Base-by-base conservation (phyloP, 208 protist species). In the Leishmania tarentolae region DNA sequence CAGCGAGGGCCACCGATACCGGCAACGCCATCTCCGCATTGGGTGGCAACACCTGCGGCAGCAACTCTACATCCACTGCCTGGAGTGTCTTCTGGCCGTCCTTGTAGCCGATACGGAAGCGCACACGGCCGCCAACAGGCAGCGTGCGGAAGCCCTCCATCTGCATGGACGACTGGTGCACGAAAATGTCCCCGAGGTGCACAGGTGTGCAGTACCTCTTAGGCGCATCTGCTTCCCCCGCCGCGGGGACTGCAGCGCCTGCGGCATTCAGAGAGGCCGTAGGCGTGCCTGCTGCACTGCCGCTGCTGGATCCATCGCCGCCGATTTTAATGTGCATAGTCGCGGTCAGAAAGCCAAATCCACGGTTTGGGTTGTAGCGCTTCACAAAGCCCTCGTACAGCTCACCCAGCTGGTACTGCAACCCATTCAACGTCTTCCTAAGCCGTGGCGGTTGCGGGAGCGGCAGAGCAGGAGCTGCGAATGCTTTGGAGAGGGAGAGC, bases 301-400 rank as follows among this genome's bases (percentile, higher is more conserved):
- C 42, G 9, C 13, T 21, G 47, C 40, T 40, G 35, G 40, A 65
- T 59, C 6, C 31, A 53, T 71, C 78, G 37, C 17, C 37, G 0
- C 17, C 17, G 53, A 56, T 31, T 24, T 53, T 72, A 3, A 92
- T 47, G 52, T 91, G 84, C 50, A 87, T 61, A 1, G 87, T 89
- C 24, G 90, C 90, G 0, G 87, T 91, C 42, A 93, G 78, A 80
- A 93, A 93, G 37, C 90, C 90, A 50, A 92, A 94, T 28, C 91
- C 88, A 40, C 88, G 88, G 63, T 89, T 88, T 0, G 87, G 91
- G 76, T 92, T 92, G 84, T 92, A 94, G 37, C 91, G 91, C 85
- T 92, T 93, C 63, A 95, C 89, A 7, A 84, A 66, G 0, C 91
- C 91, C 72, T 93, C 91, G 73, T 94, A 94, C 82, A 85, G 83